Percentiles rank a stretch among this genome's conserved stretches.
Evolutionary conservation across 2,329 filamentous ascomycete genomes (phyloP).

Genomic region (Coniochaeta hoffmannii): DNA sequence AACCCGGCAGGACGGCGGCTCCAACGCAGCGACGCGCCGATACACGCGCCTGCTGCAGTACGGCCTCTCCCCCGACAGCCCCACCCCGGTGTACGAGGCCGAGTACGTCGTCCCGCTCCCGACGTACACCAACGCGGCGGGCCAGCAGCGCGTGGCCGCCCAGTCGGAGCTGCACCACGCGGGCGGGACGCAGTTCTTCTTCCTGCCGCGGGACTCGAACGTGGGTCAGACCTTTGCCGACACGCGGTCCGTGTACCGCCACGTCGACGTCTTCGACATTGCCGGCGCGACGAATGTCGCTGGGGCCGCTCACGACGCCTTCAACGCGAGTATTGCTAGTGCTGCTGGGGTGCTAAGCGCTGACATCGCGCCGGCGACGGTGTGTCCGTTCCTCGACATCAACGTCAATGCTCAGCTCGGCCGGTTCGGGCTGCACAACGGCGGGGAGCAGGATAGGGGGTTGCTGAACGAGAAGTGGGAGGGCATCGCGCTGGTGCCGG

Average conservation of each 20-base stretch:
- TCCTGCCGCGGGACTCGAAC: slow-evolving; percentile 56
- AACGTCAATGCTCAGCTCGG: slow-evolving; percentile 59
- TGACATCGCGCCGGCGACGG: slow-evolving; percentile 48
- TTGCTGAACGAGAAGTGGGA: slow-evolving; percentile 76
- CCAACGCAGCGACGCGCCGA: slow-evolving; percentile 31
- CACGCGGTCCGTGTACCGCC: slow-evolving; percentile 53
- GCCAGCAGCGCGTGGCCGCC: slow-evolving; percentile 48
- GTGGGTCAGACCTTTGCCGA: slow-evolving; percentile 49
- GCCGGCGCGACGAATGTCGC: slow-evolving; percentile 53
- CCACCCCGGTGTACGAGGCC: slow-evolving; percentile 37
- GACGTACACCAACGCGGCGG: slow-evolving; percentile 41
- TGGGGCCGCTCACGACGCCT: slow-evolving; percentile 29
- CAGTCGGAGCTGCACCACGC: slow-evolving; percentile 64
- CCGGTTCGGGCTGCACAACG: slow-evolving; percentile 62
- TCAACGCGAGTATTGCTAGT: slow-evolving; percentile 16
- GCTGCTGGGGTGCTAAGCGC: slow-evolving; percentile 40
- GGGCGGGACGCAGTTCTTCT: slow-evolving; percentile 55
- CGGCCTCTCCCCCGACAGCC: slow-evolving; percentile 37
- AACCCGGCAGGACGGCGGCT: slow-evolving; percentile 38
- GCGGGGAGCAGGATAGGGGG: slow-evolving; percentile 47
- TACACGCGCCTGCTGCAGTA: slow-evolving; percentile 59
- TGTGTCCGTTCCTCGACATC: slow-evolving; percentile 61
- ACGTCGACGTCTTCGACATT: slow-evolving; percentile 63
- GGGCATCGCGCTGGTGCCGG: slow-evolving; percentile 54
- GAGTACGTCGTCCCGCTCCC: slow-evolving; percentile 64